Conservation (phyloP, 495 filamentous ascomycete genomes). For the Tuber brumale region DNA sequence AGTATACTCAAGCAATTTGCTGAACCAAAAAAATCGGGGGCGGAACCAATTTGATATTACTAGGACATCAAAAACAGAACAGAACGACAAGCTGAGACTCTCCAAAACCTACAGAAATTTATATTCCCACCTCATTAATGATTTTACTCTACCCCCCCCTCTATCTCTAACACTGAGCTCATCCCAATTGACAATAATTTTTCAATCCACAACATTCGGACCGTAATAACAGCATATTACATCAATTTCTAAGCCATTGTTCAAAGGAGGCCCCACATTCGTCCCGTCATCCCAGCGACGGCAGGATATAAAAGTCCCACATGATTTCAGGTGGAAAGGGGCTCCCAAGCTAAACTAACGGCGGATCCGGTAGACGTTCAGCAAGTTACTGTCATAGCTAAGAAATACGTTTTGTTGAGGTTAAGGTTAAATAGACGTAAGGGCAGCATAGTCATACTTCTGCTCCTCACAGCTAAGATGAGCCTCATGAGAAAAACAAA, state of each 20-base stretch:
- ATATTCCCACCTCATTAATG: background rate
- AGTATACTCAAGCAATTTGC: background rate
- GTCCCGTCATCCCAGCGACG: background rate
- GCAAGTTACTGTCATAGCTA: background rate
- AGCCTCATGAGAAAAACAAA: background rate
- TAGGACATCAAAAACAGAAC: background rate
- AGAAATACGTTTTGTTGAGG: background rate
- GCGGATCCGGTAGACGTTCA: background rate
- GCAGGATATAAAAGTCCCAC: background rate
- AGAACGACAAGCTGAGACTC: background rate
- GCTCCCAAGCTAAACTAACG: background rate
- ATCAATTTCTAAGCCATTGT: background rate
- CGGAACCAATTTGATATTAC: background rate
- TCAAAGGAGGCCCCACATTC: background rate
- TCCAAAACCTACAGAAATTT: background rate
- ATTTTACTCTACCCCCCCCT: background rate
- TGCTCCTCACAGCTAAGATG: background rate
- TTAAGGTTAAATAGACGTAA: background rate
- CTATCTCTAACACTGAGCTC: background rate
- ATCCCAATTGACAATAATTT: background rate
- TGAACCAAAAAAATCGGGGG: background rate
- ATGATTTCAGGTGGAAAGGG: background rate
- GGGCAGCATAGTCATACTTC: background rate
- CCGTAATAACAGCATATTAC: background rate
- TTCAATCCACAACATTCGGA: background rate